Base-by-base conservation (phyloP, 2,329 filamentous ascomycete species). In the Amesomyces nigricolor region DNA sequence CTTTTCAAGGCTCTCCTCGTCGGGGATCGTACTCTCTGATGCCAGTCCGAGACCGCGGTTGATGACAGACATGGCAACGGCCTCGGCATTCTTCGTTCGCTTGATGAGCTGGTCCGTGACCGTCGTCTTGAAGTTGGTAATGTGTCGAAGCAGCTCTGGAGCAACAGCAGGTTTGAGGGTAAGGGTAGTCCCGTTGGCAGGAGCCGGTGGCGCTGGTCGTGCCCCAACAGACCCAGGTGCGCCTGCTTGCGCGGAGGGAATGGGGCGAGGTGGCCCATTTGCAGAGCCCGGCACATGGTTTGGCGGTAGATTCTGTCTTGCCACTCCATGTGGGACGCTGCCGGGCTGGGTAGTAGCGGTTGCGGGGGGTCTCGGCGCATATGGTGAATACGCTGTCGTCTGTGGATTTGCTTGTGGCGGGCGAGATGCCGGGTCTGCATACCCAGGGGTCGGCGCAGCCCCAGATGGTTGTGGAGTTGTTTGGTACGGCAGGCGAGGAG, bases 21-120 rank as follows among this genome's bases (percentile, higher is more conserved):
- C 74, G 0, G 73, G 74, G 6, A 71, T 70, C 42, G 64, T 60
- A 57, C 60, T 65, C 47, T 71, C 69, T 22, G 70, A 70, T 58
- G 78, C 73, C 46, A 81, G 70, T 0, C 76, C 76, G 9, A 80
- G 66, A 44, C 73, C 76, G 26, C 77, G 76, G 58, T 79, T 79
- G 58, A 80, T 68, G 11, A 78, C 78, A 6, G 76, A 78, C 72
- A 79, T 77, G 57, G 78, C 75, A 22, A 79, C 73, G 22, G 72
- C 74, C 54, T 78, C 73, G 14, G 75, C 70, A 54, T 73, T 70
- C 26, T 70, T 70, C 13, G 71, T 69, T 1, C 73, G 72, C 58
- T 72, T 74, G 48, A 70, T 70, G 42, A 79, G 69, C 54, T 76
- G 76, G 50, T 73, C 70, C 10, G 75, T 70, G 14, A 80, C 68